Conservation (phyloP, 2,329 filamentous ascomycete genomes). For the Pseudogymnoascus sp. region DNA sequence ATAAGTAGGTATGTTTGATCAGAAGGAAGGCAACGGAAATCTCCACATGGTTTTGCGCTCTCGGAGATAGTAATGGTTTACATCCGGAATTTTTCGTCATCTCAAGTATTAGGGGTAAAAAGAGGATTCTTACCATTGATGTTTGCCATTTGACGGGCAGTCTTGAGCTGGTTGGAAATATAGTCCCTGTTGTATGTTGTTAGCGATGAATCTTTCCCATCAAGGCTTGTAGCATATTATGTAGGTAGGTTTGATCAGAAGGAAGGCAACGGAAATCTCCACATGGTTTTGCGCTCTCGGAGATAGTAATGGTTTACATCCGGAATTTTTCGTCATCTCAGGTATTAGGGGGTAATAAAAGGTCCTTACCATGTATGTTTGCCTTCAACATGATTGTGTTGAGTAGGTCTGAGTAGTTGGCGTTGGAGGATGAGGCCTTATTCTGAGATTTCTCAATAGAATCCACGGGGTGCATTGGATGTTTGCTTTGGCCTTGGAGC, state of each 20-base stretch:
- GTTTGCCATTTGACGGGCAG: background rate
- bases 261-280: conserved; percentile 99
- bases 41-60: conserved; percentile 94
- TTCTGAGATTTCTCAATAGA: conserved; percentile 21
- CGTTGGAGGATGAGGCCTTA: background rate
- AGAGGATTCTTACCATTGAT: background rate
- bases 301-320: conserved; percentile 82
- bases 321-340: conserved; percentile 88
- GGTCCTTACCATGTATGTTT: background rate
- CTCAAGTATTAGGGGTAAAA: conserved; percentile 26
- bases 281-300: conserved; percentile 94
- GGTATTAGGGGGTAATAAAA: conserved; percentile 16
- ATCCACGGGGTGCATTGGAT: conserved; percentile 24
- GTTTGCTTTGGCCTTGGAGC: conserved; percentile 16
- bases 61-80: conserved; percentile 76
- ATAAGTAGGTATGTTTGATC: conserved; percentile 39
- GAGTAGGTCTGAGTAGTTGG: background rate
- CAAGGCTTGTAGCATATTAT: conserved; percentile 10
- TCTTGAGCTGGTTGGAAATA: background rate
- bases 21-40: conserved; percentile 99
- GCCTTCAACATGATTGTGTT: background rate
- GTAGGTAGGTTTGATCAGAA: conserved; percentile 61
- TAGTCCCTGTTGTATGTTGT: background rate
- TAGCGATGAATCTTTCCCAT: background rate
- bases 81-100: conserved; percentile 99